Base-by-base conservation (phyloP, 2,329 filamentous ascomycete species). In the Huntiella decipiens region DNA sequence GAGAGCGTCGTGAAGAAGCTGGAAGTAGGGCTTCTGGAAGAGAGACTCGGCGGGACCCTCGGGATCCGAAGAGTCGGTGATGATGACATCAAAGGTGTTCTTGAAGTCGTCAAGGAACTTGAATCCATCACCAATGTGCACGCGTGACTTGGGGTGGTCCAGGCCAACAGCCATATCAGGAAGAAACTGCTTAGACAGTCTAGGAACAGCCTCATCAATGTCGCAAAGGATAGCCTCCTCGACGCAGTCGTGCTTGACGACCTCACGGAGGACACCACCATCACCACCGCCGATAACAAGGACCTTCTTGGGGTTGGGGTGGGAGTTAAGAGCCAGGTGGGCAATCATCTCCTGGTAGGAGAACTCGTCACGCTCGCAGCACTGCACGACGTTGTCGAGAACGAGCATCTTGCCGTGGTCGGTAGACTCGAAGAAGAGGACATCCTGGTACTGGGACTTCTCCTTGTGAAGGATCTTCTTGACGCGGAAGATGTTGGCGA, bases 261-360 rank as follows among this genome's bases (percentile, higher is more conserved):
- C 81, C 74, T 98, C 91, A 57, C 91, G 86, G 57, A 98, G 79
- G 52, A 98, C 91, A 66, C 91, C 91, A 51, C 91, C 91, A 61
- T 98, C 91, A 61, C 91, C 91, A 58, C 91, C 91, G 54, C 91
- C 91, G 59, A 98, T 96, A 63, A 98, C 91, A 49, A 98, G 79
- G 45, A 98, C 91, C 67, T 87, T 92, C 77, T 96, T 91, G 60
- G 91, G 91, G 72, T 93, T 79, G 56, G 91, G 91, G 76, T 98
- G 91, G 45, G 88, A 85, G 76, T 93, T 91, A 81, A 98, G 85
- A 66, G 86, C 91, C 55, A 98, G 74, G 68, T 98, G 86, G 56
- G 88, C 87, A 66, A 98, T 98, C 91, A 98, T 98, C 76, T 98
- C 91, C 73, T 98, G 91, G 77, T 94, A 94, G 57, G 87, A 85